A percentile compares a stretch with the other conserved stretches of the same genome.
Conservation (phyloP, 306 rosid genomes). For the Glycine soja region DNA sequence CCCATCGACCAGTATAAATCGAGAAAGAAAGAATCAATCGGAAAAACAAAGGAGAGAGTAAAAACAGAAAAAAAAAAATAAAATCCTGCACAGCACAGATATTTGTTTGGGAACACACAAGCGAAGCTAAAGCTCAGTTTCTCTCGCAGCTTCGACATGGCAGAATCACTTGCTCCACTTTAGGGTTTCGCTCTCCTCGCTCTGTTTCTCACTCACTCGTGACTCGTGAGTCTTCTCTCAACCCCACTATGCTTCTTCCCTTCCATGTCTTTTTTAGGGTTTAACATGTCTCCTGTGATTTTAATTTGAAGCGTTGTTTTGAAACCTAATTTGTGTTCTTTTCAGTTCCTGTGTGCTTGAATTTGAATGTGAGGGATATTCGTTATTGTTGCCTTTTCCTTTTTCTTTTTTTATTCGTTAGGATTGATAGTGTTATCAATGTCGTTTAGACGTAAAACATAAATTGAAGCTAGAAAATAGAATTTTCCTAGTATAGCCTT, state of each 20-base stretch:
- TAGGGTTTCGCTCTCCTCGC: constrained; percentile 48
- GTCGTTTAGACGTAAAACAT: constrained; percentile 14
- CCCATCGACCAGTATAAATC: no score
- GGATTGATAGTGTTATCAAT: neutral
- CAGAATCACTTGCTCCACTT: neutral
- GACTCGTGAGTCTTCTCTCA: constrained; percentile 39
- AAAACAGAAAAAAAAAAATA: neutral
- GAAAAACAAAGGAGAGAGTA: neutral
- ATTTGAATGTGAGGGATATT: constrained; percentile 21
- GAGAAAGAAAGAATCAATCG: neutral
- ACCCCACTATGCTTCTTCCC: constrained; percentile 18
- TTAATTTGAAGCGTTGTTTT: neutral
- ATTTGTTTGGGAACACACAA: constrained; percentile 15
- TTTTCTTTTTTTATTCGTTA: neutral
- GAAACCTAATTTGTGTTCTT: neutral
- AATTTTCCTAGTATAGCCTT: neutral
- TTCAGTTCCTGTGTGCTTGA: neutral
- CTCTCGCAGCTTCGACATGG: constrained; percentile 31
- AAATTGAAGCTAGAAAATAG: neutral
- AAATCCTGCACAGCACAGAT: neutral
- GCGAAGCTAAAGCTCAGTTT: constrained; percentile 1
- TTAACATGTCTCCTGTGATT: neutral
- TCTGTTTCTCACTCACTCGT: constrained; percentile 30
- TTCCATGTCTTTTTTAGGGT: constrained; percentile 33
- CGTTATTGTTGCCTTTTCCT: neutral